These are phyloP conservation scores for Neurospora sublineolata DNA, from an alignment of 495 filamentous ascomycete species.

Conservation along the genomic window DNA sequence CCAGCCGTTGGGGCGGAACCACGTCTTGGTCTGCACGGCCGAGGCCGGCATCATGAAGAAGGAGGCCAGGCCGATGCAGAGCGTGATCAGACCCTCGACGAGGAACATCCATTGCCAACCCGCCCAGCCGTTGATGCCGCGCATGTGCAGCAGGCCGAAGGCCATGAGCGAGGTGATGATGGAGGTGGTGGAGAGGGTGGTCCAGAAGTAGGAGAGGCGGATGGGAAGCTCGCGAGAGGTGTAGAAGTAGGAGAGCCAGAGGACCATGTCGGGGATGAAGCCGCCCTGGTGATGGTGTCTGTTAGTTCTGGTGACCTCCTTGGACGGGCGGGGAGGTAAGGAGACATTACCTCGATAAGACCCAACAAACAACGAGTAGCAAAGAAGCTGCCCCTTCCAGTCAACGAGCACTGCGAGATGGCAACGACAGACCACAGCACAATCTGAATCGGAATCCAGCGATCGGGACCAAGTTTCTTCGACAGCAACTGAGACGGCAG, in stretches of 20 bases:
- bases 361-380: constrained; percentile 53
- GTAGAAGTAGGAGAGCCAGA: constrained; percentile 68
- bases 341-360: constrained; percentile 38
- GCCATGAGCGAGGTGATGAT: constrained; percentile 43
- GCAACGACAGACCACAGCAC: constrained; percentile 65
- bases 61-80: constrained; percentile 39
- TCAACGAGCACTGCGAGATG: constrained; percentile 52
- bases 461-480: constrained; percentile 62
- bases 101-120: constrained; percentile 56
- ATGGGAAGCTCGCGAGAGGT: constrained; percentile 54
- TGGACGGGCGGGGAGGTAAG: neutral
- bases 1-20: constrained; percentile 39
- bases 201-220: constrained; percentile 47
- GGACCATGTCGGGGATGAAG: constrained; percentile 38
- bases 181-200: constrained; percentile 37
- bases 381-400: constrained; percentile 44
- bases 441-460: constrained; percentile 77
- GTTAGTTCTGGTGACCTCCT: neutral
- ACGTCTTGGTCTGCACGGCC: constrained; percentile 40
- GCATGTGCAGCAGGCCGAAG: constrained; percentile 39
- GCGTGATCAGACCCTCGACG: constrained; percentile 38
- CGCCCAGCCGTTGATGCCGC: constrained; percentile 40
- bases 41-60: constrained; percentile 46
- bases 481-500: constrained; percentile 67
- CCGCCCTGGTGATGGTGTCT: constrained; percentile 37